These are phyloP conservation scores for Leccinum solheimii DNA, from an alignment of 1,284 basidiomycete genomes.

Conservation along the genomic window DNA sequence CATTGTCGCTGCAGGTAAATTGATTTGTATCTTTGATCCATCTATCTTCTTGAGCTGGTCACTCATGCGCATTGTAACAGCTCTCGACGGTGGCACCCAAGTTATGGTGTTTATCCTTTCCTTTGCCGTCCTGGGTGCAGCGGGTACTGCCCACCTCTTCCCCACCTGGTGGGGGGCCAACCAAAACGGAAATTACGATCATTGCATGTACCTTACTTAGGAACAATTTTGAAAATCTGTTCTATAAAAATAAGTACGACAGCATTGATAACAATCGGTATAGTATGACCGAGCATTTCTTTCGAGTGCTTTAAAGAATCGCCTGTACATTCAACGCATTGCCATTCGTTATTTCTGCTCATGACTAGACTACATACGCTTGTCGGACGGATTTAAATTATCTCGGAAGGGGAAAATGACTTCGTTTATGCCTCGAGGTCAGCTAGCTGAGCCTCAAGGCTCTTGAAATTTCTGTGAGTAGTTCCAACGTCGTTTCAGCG, in stretches of 20 bases:
- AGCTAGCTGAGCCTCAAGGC: not conserved
- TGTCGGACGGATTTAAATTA: not conserved
- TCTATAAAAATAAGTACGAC: not conserved
- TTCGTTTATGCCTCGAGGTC: not conserved
- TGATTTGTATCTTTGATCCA: not conserved
- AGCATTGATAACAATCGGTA: not conserved
- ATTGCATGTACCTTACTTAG: slow-evolving; percentile 17
- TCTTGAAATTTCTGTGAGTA: not conserved
- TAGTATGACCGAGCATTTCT: not conserved
- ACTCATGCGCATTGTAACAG: slow-evolving; percentile 19
- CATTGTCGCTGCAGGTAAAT: slow-evolving; percentile 42
- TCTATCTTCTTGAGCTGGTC: not conserved
- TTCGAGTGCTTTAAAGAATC: not conserved
- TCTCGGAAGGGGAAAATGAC: not conserved
- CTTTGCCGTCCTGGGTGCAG: slow-evolving; percentile 71
- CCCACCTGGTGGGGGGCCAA: slow-evolving; percentile 61
- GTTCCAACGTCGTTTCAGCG: slow-evolving; percentile 8
- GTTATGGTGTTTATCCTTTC: slow-evolving; percentile 71
- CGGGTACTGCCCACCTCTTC: slow-evolving; percentile 55
- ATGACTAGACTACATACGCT: not conserved
- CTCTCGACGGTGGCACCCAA: slow-evolving; percentile 63
- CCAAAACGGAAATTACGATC: slow-evolving; percentile 37
- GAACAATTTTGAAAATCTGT: too few species aligned
- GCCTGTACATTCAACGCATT: not conserved
- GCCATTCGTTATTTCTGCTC: not conserved